Percentiles rank a stretch among this genome's conserved stretches.
These are phyloP conservation scores for Multifurca ochricompacta DNA, from an alignment of 768 basidiomycete species.

Conservation along the genomic window DNA sequence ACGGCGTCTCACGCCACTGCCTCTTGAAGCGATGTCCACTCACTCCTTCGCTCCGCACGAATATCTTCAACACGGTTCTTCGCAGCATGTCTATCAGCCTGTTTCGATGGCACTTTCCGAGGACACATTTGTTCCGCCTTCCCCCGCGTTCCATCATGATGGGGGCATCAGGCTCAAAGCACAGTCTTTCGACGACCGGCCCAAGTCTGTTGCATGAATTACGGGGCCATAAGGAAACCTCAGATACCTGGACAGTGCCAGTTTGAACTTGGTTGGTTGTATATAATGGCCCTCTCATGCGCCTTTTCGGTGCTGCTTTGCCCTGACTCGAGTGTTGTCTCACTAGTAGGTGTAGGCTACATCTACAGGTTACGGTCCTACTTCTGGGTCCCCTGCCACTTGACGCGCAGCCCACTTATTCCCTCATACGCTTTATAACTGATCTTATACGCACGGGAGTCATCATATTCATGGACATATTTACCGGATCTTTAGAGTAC, in stretches of 20 bases:
- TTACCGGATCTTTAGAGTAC: not conserved
- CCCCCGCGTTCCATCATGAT: constrained; percentile 26
- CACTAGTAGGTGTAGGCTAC: not conserved
- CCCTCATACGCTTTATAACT: not conserved
- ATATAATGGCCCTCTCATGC: not conserved
- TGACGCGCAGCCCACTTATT: not conserved
- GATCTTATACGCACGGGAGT: not conserved
- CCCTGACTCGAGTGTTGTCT: not conserved
- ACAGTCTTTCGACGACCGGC: constrained; percentile 15
- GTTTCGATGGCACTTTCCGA: constrained; percentile 49
- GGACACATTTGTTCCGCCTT: constrained; percentile 32
- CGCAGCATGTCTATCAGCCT: constrained; percentile 55
- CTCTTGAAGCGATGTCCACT: constrained; percentile 35
- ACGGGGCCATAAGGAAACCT: not conserved
- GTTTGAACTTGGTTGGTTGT: not conserved
- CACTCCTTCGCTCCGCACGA: constrained; percentile 17
- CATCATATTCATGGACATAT: not conserved
- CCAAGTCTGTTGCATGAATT: constrained; percentile 29
- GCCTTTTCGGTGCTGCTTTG: not conserved
- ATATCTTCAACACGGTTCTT: constrained; percentile 15
- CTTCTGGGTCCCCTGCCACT: too few species aligned
- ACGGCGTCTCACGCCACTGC: constrained; percentile 51
- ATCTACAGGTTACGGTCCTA: not conserved
- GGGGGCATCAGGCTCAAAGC: not conserved
- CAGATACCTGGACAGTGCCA: not conserved